These are phyloP conservation scores for Plasmopara muralis DNA, from an alignment of 352 stramenopile species.

Conservation along the genomic window DNA sequence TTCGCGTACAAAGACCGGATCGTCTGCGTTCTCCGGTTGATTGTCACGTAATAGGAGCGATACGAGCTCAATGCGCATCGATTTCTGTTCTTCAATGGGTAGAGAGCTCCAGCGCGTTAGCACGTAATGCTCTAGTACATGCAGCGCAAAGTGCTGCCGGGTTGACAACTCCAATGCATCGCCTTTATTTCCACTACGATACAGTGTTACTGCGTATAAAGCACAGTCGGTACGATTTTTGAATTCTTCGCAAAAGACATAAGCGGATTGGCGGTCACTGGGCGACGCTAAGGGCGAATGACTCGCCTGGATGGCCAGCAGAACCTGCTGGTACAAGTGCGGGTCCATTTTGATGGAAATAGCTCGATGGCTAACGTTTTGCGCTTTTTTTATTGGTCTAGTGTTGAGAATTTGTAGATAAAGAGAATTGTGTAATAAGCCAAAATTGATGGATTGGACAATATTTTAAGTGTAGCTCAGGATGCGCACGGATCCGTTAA, in stretches of 20 bases:
- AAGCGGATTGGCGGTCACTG: conserved; percentile 44
- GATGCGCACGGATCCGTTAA: too few relatives aligned
- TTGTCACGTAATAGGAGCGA: conserved; percentile 34
- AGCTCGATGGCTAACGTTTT: conserved; percentile 1
- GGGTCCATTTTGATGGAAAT: conserved; percentile 34
- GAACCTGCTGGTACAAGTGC: conserved; percentile 63
- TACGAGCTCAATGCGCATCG: conserved; percentile 51
- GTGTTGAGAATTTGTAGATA: neutral
- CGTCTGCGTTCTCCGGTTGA: conserved; percentile 10
- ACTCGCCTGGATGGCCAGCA: conserved; percentile 65
- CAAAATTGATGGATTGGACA: too few relatives aligned
- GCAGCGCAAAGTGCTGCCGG: conserved; percentile 72
- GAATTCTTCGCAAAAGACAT: conserved; percentile 72
- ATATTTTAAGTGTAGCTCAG: too few relatives aligned
- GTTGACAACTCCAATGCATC: conserved; percentile 37
- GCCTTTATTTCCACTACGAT: conserved; percentile 36
- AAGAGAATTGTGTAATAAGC: too few relatives aligned
- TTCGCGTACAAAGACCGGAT: conserved; percentile 65
- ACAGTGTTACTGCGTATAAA: conserved; percentile 67
- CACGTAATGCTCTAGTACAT: conserved; percentile 69
- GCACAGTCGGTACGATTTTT: conserved; percentile 63
- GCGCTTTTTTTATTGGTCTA: conserved; percentile 1
- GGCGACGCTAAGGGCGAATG: conserved; percentile 49
- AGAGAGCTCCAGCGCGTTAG: conserved; percentile 47
- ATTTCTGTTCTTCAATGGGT: conserved; percentile 36